A percentile compares a stretch with the other conserved stretches of the same genome.
These are phyloP conservation scores for Talaromyces sp. DNA, from an alignment of 2,329 filamentous ascomycete genomes.

Conservation along the genomic window DNA sequence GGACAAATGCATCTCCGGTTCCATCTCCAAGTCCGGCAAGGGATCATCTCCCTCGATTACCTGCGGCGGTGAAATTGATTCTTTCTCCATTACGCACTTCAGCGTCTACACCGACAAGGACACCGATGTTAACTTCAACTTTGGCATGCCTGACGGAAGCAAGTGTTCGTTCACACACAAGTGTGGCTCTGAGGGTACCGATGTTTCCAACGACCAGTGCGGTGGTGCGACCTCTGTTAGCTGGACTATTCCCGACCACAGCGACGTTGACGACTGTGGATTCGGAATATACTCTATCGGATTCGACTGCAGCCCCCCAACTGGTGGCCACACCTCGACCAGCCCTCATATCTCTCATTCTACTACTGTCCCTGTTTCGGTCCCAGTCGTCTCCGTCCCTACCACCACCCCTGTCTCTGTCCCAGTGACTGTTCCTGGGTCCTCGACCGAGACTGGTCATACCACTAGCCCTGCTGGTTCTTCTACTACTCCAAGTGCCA, in stretches of 20 bases:
- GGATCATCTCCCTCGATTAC: conserved; percentile 57
- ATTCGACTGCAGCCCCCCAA: conserved; percentile 64
- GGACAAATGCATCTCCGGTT: conserved; percentile 62
- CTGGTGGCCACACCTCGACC: conserved; percentile 1
- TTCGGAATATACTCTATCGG: conserved; percentile 71
- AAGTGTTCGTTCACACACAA: conserved; percentile 73
- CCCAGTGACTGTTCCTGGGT: conserved; percentile 22
- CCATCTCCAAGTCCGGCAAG: conserved; percentile 39
- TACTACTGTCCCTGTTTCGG: not conserved
- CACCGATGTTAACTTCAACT: conserved; percentile 79
- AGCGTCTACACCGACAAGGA: conserved; percentile 73
- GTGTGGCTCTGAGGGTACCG: conserved; percentile 67
- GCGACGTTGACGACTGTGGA: conserved; percentile 61
- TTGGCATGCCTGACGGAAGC: conserved; percentile 78
- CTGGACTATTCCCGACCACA: conserved; percentile 61
- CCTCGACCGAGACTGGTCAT: not conserved
- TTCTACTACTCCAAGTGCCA: not conserved
- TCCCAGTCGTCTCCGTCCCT: not conserved
- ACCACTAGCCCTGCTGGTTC: not conserved
- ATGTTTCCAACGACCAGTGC: conserved; percentile 81
- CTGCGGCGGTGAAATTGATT: conserved; percentile 52
- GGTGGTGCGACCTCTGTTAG: conserved; percentile 83
- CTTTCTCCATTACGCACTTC: conserved; percentile 74
- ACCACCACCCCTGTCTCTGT: not conserved
- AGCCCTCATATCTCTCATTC: not conserved